phyloP scores from a whole-genome alignment of 768 basidiomycete genomes.

The Fibroporia radiculosa region DNA sequence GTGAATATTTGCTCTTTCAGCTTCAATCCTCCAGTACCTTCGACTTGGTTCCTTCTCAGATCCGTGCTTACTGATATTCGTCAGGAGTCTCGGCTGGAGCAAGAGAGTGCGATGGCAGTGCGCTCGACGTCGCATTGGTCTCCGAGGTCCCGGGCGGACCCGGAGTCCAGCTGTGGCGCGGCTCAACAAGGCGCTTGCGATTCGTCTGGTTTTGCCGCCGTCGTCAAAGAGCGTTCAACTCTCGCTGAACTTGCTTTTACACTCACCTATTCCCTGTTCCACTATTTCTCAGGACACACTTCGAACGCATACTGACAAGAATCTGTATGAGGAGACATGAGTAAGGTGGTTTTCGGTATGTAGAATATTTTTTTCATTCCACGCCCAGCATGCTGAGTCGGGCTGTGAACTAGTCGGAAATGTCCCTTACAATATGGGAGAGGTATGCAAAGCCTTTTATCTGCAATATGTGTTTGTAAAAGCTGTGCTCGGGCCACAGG shows the following conservation, averaged over 20 bases:
- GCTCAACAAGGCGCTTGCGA: not conserved
- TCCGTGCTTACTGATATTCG: too few relatives aligned
- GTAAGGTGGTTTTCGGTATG: slow-evolving; percentile 37
- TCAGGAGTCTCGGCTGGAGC: too few relatives aligned
- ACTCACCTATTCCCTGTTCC: not conserved
- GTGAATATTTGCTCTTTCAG: too few relatives aligned
- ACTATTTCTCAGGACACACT: not conserved
- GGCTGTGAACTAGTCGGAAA: slow-evolving; percentile 56
- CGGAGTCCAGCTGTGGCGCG: not conserved
- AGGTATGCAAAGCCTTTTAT: slow-evolving; percentile 32
- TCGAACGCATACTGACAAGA: not conserved
- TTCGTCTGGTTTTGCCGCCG: not conserved
- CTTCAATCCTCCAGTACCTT: too few relatives aligned
- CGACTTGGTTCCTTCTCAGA: too few relatives aligned
- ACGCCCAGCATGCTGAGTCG: not conserved
- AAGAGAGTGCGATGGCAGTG: not conserved
- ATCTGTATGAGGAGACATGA: slow-evolving; percentile 16
- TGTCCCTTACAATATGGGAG: slow-evolving; percentile 86
- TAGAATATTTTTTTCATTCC: slow-evolving; percentile 4
- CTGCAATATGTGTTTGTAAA: not conserved
- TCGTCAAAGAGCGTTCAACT: not conserved
- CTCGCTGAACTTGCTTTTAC: not conserved
- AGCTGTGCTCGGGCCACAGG: slow-evolving; percentile 30
- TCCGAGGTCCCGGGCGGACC: not conserved
- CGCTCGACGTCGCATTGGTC: not conserved